These are phyloP conservation scores for Rhizopus sp. DNA, from an alignment of 371 early-diverging fungal species.

Conservation along the genomic window DNA sequence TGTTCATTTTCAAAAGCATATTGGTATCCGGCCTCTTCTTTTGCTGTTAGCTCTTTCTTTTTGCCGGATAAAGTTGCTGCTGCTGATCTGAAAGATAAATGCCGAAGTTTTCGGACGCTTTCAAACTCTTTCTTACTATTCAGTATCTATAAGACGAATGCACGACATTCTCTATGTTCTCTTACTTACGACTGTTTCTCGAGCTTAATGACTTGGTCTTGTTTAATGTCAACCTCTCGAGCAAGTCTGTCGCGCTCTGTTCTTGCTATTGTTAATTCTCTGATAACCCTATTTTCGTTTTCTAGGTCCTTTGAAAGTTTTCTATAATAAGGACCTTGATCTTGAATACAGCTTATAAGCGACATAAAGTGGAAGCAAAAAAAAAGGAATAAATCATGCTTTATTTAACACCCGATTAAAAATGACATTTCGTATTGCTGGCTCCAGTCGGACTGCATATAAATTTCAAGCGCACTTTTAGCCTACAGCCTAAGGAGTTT, in stretches of 20 bases:
- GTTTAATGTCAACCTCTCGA: constrained; percentile 5
- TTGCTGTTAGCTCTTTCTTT: constrained; percentile 37
- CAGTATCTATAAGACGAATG: background rate
- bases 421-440: background rate
- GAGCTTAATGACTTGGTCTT: constrained; percentile 12
- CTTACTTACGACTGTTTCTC: constrained; percentile 26
- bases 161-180: background rate
- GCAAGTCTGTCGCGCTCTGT: background rate
- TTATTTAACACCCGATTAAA: background rate
- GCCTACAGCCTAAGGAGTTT: too few species aligned
- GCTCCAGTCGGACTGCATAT: too few species aligned
- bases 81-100: constrained; percentile 39
- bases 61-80: constrained; percentile 45
- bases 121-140: constrained; percentile 43
- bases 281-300: constrained; percentile 5
- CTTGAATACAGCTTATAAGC: constrained; percentile 22
- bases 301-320: constrained; percentile 10
- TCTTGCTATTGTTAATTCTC: constrained; percentile 2
- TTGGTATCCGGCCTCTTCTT: constrained; percentile 44
- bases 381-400: constrained; percentile 1
- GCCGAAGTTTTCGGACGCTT: constrained; percentile 38
- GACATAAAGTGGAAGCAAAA: constrained; percentile 12
- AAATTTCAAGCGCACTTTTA: too few species aligned
- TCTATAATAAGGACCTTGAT: constrained; percentile 20
- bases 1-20: constrained; percentile 48